Base-by-base conservation (phyloP, 768 basidiomycete genomes). In the Xanthoconium stramineum region DNA sequence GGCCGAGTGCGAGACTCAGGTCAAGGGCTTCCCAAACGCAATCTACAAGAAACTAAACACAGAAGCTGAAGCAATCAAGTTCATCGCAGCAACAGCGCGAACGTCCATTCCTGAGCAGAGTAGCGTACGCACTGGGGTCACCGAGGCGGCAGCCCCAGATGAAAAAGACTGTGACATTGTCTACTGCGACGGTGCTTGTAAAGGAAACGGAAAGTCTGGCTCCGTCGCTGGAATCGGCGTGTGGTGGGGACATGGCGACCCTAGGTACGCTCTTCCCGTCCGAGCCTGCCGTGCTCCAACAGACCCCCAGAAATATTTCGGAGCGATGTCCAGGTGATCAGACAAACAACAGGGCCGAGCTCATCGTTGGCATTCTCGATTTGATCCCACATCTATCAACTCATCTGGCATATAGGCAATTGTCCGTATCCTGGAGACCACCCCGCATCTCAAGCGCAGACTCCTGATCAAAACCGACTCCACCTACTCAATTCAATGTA, bases 271-370 rank as follows among this genome's bases (percentile, higher is more conserved):
- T 35, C 59, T 56, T 43, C 14, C 10, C 43, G 20, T 24, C 6
- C 10, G 33, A 17, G 14, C 20, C 15, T 5, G 6, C 12, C 20
- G 12, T 33, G 6, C 45, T 51, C 45, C 29, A 50, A 55, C 45
- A 20, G 30, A 10, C 47, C n/a, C 30, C 35, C 20, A 95, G 93
- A 53, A 96, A 95, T 63, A 65, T 94, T 3, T 79, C 85, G 2
- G 93, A 95, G 69, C 78, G 90, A 36, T 91, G 88, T 69, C 89
- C 89, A 5, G 91, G 91, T 4, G 79, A 75, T 53, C 91, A 93
- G 65, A 93, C 91, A 2, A 94, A 94, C 66, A 93, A 94, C 57
- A 75, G 93, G 30, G 94, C 93, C 12, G 94, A 97, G 68, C 77
- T 96, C 33, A 83, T 94, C 52, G 94, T 91, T 13, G 54, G 71